These are phyloP conservation scores for Pythium volutum DNA, from an alignment of 352 stramenopile genomes.

Conservation along the genomic window DNA sequence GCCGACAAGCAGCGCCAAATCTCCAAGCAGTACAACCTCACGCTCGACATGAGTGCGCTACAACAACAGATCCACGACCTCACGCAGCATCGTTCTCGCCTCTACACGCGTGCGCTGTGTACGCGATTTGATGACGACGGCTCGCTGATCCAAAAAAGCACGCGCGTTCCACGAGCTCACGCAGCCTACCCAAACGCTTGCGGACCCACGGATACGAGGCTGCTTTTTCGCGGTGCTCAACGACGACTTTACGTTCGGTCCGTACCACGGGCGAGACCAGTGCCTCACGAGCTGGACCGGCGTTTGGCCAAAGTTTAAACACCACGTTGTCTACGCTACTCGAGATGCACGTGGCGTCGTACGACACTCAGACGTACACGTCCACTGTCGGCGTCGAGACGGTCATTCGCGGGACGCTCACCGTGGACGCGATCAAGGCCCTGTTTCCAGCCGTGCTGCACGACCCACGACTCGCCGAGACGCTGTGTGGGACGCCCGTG, in stretches of 20 bases:
- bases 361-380: not conserved
- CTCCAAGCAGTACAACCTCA: constrained; percentile 18
- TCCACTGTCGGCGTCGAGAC: not conserved
- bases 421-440: not conserved
- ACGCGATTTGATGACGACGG: constrained; percentile 9
- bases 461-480: not conserved
- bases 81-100: constrained; percentile 3
- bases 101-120: constrained; percentile 16
- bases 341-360: no score
- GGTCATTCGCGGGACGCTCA: not conserved
- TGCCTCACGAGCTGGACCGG: not conserved
- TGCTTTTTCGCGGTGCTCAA: no score
- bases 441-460: not conserved
- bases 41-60: constrained; percentile 12
- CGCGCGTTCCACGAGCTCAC: no score
- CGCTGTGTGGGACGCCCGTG: not conserved
- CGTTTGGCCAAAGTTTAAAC: not conserved
- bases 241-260: constrained; percentile 3
- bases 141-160: constrained; percentile 14
- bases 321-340: no score
- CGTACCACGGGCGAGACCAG: not conserved
- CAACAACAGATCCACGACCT: constrained; percentile 13
- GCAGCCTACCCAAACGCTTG: no score
- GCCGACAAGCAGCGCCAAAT: constrained; percentile 8
- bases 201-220: no score